Evolutionary conservation across 1,284 basidiomycete species (phyloP).

Genomic region (Fistulinella cinereoalba): DNA sequence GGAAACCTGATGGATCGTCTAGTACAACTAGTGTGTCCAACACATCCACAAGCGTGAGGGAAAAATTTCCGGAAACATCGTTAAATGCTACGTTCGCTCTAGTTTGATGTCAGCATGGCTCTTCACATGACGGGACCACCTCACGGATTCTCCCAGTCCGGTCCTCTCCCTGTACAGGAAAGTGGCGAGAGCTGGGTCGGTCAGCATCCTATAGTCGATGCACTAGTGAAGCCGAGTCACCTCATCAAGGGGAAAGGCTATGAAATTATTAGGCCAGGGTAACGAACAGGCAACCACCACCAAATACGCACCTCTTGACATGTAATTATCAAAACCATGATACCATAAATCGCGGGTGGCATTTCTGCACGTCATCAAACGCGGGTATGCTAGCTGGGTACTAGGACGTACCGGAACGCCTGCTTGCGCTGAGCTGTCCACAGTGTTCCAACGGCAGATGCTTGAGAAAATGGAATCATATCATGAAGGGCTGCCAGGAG

Average conservation of each 20-base stretch:
- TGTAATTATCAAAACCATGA: constrained; percentile 80
- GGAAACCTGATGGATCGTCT: constrained; percentile 70
- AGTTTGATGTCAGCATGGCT: constrained; percentile 10
- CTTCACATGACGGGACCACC: constrained; percentile 30
- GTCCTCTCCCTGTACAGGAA: constrained; percentile 80
- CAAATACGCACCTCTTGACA: constrained; percentile 60
- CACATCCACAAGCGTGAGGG: constrained; percentile 77
- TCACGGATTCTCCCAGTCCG: constrained; percentile 77
- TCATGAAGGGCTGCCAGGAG: constrained; percentile 43
- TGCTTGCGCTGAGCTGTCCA: constrained; percentile 64
- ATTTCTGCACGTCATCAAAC: constrained; percentile 45
- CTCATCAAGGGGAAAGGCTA: constrained; percentile 83
- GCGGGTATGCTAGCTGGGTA: not conserved
- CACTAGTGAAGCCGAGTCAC: constrained; percentile 36
- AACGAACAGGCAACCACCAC: not conserved
- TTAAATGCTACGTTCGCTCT: constrained; percentile 73
- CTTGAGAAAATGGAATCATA: constrained; percentile 23
- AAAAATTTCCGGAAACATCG: constrained; percentile 86
- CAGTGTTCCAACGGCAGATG: constrained; percentile 32
- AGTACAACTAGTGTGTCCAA: constrained; percentile 81
- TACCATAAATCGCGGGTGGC: constrained; percentile 74
- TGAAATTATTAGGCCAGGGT: constrained; percentile 5
- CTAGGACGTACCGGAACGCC: constrained; percentile 51
- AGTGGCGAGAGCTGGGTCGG: constrained; percentile 71
- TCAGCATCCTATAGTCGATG: constrained; percentile 7